A percentile compares a stretch with the other conserved stretches of the same genome.
phyloP scores from a whole-genome alignment of 345 rosid species.

The Eucalyptus curtisii region DNA sequence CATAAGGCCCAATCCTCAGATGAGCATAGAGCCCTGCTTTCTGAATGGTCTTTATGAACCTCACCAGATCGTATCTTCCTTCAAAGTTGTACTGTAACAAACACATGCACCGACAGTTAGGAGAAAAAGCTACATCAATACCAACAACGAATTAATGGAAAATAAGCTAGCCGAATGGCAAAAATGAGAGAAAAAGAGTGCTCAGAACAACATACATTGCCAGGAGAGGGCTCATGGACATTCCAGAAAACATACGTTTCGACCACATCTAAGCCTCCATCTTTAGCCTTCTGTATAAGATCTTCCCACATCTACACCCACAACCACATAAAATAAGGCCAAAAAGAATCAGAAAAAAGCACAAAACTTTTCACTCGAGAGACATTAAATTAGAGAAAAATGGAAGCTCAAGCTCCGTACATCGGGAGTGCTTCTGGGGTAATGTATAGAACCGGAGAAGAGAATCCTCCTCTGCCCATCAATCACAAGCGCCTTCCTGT shows the following conservation, averaged over 20 bases:
- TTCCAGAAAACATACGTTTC: constrained; percentile 99
- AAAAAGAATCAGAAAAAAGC: background rate
- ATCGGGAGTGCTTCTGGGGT: constrained; percentile 92
- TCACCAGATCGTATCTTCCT: constrained; percentile 95
- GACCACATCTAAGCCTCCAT: constrained; percentile 90
- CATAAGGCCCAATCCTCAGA: constrained; percentile 95
- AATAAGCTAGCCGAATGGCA: background rate
- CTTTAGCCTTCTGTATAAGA: constrained; percentile 95
- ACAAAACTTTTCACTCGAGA: background rate
- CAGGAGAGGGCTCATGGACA: constrained; percentile 95
- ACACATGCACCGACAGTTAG: background rate
- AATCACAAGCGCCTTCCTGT: constrained; percentile 72
- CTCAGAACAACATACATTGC: constrained; percentile 44
- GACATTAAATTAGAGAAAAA: background rate
- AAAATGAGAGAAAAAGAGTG: background rate
- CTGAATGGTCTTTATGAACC: constrained; percentile 71
- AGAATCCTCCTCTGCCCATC: constrained; percentile 87
- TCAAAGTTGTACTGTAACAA: constrained; percentile 62
- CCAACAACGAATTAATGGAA: background rate
- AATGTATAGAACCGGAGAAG: constrained; percentile 91
- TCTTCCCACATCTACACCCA: constrained; percentile 91
- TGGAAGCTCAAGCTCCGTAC: constrained; percentile 5
- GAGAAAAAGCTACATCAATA: background rate
- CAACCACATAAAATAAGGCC: background rate
- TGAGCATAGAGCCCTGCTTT: constrained; percentile 92